Percentiles rank a stretch among this genome's conserved stretches.
Evolutionary conservation across 2,329 filamentous ascomycete species (phyloP).

Genomic region (Aquanectria penicillioides): DNA sequence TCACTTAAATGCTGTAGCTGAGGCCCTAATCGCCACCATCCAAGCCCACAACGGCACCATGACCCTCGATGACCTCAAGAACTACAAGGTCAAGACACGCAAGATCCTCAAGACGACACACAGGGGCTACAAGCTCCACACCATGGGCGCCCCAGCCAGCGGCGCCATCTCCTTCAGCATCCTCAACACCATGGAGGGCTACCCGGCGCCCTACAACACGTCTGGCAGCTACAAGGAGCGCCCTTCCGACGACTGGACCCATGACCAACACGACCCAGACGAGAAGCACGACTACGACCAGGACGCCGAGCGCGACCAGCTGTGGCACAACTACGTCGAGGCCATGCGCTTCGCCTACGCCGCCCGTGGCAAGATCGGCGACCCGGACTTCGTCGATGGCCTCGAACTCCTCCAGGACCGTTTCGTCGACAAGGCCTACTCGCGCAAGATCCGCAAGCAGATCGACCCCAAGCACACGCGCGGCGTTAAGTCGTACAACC

Average conservation of each 20-base stretch:
- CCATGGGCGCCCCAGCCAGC: constrained; percentile 78
- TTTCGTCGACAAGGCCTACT: constrained; percentile 74
- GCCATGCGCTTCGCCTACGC: constrained; percentile 92
- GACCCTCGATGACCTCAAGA: constrained; percentile 79
- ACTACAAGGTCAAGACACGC: constrained; percentile 76
- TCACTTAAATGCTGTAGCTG: constrained; percentile 58
- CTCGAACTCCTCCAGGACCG: constrained; percentile 71
- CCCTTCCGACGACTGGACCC: too few species aligned
- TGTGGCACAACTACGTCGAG: constrained; percentile 85
- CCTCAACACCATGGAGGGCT: constrained; percentile 86
- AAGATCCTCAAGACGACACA: constrained; percentile 72
- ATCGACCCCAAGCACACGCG: constrained; percentile 80
- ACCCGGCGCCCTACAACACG: constrained; percentile 45
- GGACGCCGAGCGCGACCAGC: constrained; percentile 71
- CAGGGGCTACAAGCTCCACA: constrained; percentile 75
- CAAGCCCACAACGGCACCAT: constrained; percentile 82
- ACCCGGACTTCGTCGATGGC: constrained; percentile 77
- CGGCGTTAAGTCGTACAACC: constrained; percentile 79
- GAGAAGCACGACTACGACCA: constrained; percentile 29
- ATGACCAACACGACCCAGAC: neutral
- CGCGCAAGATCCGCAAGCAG: constrained; percentile 65
- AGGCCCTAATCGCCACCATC: constrained; percentile 77
- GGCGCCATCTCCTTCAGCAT: constrained; percentile 80
- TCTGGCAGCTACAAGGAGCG: constrained; percentile 26
- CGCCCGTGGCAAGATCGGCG: constrained; percentile 80